Evolutionary conservation across 78 protist species (phyloP).

Genomic region (Dictyostelium brefeldianum): DNA sequence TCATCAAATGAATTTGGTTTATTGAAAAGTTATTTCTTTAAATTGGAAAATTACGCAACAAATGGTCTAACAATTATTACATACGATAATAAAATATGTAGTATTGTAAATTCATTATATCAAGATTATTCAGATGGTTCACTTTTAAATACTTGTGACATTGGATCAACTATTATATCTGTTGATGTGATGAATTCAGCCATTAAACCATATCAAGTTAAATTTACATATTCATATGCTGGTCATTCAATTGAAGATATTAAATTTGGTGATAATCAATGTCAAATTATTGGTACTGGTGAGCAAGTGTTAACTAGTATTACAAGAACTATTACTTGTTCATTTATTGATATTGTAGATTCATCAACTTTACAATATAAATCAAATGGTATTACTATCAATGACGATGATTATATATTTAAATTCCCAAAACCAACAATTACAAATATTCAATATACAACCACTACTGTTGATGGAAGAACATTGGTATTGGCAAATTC

Average conservation of each 20-base stretch:
- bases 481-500: background rate
- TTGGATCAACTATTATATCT: background rate
- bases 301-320: too few relatives aligned
- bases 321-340: too few relatives aligned
- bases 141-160: background rate
- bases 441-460: conserved; percentile 1
- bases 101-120: background rate
- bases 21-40: background rate
- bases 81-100: background rate
- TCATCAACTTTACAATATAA: background rate
- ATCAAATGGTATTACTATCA: background rate
- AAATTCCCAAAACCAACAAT: background rate
- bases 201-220: background rate
- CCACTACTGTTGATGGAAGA: too few relatives aligned
- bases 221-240: background rate
- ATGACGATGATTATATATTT: background rate
- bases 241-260: background rate
- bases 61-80: background rate
- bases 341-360: background rate
- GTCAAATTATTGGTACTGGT: too few relatives aligned
- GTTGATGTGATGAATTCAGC: background rate
- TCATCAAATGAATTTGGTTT: background rate
- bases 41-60: background rate
- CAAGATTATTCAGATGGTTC: background rate
- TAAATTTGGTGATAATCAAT: too few relatives aligned